Evolutionary conservation across 2,329 filamentous ascomycete genomes (phyloP).

Genomic region (Cladophialophora immunda): DNA sequence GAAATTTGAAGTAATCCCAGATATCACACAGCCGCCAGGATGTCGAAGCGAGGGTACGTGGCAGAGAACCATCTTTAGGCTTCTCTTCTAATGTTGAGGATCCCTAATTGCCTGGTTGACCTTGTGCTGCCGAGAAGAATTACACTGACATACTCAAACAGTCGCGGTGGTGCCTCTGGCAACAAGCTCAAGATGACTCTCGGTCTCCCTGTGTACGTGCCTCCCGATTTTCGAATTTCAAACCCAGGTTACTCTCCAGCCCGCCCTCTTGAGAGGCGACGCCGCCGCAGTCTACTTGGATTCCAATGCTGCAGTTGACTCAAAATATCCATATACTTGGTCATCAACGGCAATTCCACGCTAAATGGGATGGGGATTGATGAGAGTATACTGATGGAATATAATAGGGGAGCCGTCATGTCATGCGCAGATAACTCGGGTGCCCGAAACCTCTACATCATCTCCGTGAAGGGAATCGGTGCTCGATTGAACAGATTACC

Average conservation of each 20-base stretch:
- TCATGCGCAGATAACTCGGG: constrained; percentile 99
- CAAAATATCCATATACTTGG: not conserved
- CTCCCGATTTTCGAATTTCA: constrained; percentile 25
- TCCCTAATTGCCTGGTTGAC: not conserved
- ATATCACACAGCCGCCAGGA: constrained; percentile 32
- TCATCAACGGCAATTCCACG: not conserved
- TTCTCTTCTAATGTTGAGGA: not conserved
- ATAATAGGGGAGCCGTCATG: constrained; percentile 91
- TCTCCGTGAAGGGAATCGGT: constrained; percentile 98
- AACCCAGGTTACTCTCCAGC: not conserved
- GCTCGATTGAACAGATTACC: constrained; percentile 97
- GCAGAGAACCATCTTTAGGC: not conserved
- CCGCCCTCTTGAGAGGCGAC: constrained; percentile 10
- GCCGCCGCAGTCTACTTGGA: constrained; percentile 1
- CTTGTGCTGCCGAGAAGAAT: not conserved
- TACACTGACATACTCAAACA: constrained; percentile 42
- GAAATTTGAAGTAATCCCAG: constrained; percentile 7
- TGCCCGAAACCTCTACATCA: constrained; percentile 99
- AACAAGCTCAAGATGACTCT: constrained; percentile 99
- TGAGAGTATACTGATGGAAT: constrained; percentile 18
- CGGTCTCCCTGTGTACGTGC: constrained; percentile 98
- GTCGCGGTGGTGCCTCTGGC: constrained; percentile 88
- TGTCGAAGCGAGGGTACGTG: constrained; percentile 42
- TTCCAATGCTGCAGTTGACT: not conserved
- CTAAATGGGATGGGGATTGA: not conserved